Evolutionary conservation across 192 early-diverging fungal species (phyloP).

Genomic region (Linnemannia zychae): DNA sequence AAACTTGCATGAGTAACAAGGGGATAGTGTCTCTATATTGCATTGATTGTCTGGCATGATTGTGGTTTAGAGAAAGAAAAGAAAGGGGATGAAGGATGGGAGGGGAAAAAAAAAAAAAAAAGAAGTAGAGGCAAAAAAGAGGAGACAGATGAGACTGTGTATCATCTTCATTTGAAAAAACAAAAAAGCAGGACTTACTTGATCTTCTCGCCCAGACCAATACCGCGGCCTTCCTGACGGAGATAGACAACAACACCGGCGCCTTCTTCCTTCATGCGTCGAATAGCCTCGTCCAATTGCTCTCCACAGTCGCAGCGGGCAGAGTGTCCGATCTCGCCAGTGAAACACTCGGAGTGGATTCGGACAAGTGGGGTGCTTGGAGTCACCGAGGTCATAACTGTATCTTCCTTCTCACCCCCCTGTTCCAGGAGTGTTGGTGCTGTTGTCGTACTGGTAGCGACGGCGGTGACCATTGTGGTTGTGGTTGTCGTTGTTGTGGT

Average conservation of each 20-base stretch:
- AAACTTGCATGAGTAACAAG: background rate
- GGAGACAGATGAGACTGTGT: background rate
- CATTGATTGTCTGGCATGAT: too few species aligned
- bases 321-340: slow-evolving; percentile 93
- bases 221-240: slow-evolving; percentile 96
- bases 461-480: too few species aligned
- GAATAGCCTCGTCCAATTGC: slow-evolving; percentile 93
- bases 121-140: slow-evolving; percentile 2
- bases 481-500: background rate
- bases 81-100: background rate
- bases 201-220: slow-evolving; percentile 94
- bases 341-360: slow-evolving; percentile 98
- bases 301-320: slow-evolving; percentile 96
- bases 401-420: background rate
- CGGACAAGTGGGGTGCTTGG: slow-evolving; percentile 79
- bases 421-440: background rate
- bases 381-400: slow-evolving; percentile 22
- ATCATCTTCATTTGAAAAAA: background rate
- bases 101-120: background rate
- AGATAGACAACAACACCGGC: slow-evolving; percentile 94
- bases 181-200: slow-evolving; percentile 78
- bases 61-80: background rate
- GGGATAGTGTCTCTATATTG: background rate
- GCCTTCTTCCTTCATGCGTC: slow-evolving; percentile 84
- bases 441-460: background rate